phyloP scores from a whole-genome alignment of 1,284 basidiomycete genomes.

The Irpex rosettiformis region DNA sequence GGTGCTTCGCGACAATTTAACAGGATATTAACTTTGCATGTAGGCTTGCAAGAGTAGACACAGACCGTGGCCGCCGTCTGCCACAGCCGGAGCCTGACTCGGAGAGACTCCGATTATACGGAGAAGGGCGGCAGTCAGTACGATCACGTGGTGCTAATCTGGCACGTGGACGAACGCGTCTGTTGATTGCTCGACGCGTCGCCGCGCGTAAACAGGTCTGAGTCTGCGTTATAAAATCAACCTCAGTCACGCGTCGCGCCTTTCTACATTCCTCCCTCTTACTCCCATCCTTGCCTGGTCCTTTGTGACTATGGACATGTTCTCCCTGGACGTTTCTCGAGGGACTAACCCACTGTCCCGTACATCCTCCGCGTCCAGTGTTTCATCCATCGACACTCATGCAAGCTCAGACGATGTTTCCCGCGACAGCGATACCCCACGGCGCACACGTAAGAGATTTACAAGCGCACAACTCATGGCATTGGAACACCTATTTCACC shows the following conservation, averaged over 20 bases:
- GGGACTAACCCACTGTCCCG: conserved; percentile 21
- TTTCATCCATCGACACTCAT: conserved; percentile 22
- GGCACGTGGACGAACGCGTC: conserved; percentile 12
- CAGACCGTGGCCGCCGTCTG: too few relatives aligned
- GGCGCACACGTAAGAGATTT: conserved; percentile 67
- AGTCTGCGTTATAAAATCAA: conserved; percentile 9
- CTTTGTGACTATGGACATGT: neutral
- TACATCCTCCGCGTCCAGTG: conserved; percentile 26
- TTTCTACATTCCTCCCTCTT: conserved; percentile 7
- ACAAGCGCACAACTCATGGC: conserved; percentile 63
- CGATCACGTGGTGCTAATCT: conserved; percentile 4
- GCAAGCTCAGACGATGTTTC: conserved; percentile 13
- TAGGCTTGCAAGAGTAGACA: too few relatives aligned
- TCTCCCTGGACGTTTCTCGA: neutral
- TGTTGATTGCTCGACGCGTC: conserved; percentile 14
- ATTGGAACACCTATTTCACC: conserved; percentile 69
- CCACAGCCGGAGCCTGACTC: too few relatives aligned
- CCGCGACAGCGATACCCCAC: conserved; percentile 18
- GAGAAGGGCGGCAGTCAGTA: neutral
- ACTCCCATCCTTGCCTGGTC: neutral
- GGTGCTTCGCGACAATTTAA: too few relatives aligned
- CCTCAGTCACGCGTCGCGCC: conserved; percentile 1
- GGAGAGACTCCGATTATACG: too few relatives aligned
- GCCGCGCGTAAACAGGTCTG: neutral
- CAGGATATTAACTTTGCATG: too few relatives aligned